Conservation (phyloP, 495 filamentous ascomycete species). For the Amphirosellinia nigrospora region DNA sequence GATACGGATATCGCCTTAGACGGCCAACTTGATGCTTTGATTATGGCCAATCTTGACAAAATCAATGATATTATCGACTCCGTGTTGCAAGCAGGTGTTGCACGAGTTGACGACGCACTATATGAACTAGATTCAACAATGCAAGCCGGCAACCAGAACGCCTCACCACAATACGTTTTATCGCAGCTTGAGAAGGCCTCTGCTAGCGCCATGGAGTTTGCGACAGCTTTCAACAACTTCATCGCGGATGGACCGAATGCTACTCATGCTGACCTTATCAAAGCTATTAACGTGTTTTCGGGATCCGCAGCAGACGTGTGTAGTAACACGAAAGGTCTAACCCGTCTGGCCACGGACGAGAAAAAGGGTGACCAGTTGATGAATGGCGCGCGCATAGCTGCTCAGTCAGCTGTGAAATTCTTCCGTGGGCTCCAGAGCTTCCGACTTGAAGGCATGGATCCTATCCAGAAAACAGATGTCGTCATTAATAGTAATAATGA, state of each 20-base stretch:
- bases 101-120: conserved; percentile 93
- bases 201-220: conserved; percentile 93
- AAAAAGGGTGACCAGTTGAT: conserved; percentile 87
- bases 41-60: conserved; percentile 84
- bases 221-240: conserved; percentile 96
- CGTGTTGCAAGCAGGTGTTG: conserved; percentile 89
- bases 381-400: conserved; percentile 81
- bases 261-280: conserved; percentile 88
- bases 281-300: conserved; percentile 86
- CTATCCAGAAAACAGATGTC: conserved; percentile 88
- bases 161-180: conserved; percentile 91
- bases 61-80: conserved; percentile 98
- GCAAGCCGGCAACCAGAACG: conserved; percentile 98
- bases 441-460: conserved; percentile 85
- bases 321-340: conserved; percentile 94
- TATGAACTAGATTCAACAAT: conserved; percentile 97
- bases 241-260: conserved; percentile 96
- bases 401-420: conserved; percentile 88
- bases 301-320: conserved; percentile 92
- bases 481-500: conserved; percentile 97
- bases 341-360: conserved; percentile 91
- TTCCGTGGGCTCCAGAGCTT: conserved; percentile 95
- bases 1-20: conserved; percentile 84
- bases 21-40: conserved; percentile 85
- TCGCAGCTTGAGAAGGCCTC: conserved; percentile 97